Conservation (phyloP, 345 rosid genomes). For the Heritiera fomes region DNA sequence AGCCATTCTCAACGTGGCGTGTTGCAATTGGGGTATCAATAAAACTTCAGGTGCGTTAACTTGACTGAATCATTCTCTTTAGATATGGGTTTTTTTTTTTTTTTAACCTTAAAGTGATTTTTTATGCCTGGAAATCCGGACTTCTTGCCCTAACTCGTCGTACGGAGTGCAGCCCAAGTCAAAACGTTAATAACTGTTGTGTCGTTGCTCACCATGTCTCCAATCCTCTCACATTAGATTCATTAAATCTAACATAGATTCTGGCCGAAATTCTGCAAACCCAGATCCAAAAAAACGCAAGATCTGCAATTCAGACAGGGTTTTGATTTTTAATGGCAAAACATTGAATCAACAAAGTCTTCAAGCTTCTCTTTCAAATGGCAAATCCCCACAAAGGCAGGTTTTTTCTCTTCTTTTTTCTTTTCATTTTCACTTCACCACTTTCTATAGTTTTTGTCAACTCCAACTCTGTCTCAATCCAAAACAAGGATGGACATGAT, state of each 20-base stretch:
- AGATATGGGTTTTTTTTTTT: neutral
- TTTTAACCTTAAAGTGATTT: neutral
- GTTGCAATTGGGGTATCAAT: neutral
- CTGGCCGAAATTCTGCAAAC: slow-evolving; percentile 17
- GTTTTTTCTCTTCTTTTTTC: slow-evolving; percentile 44
- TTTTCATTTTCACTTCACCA: slow-evolving; percentile 39
- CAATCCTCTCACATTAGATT: slow-evolving; percentile 7
- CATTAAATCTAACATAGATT: slow-evolving; percentile 19
- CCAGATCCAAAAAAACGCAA: neutral
- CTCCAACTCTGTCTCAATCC: slow-evolving; percentile 37
- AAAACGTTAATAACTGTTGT: neutral
- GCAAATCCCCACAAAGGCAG: slow-evolving; percentile 55
- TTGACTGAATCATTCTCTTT: slow-evolving; percentile 4
- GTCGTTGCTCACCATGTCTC: slow-evolving; percentile 1
- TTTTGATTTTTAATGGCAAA: neutral
- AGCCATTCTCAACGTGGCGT: neutral
- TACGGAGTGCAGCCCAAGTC: slow-evolving; percentile 15
- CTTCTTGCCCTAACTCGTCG: slow-evolving; percentile 22
- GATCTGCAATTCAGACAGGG: neutral
- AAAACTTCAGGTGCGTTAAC: neutral
- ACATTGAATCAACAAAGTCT: neutral
- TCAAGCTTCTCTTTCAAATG: slow-evolving; percentile 37
- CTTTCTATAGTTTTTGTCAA: slow-evolving; percentile 25
- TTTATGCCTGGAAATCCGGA: slow-evolving; percentile 8
- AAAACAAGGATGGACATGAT: slow-evolving; percentile 27